Evolutionary conservation across 2,329 filamentous ascomycete species (phyloP), one percentile per base, ranked within the genome.

Genomic region (Colletotrichum higginsianum): DNA sequence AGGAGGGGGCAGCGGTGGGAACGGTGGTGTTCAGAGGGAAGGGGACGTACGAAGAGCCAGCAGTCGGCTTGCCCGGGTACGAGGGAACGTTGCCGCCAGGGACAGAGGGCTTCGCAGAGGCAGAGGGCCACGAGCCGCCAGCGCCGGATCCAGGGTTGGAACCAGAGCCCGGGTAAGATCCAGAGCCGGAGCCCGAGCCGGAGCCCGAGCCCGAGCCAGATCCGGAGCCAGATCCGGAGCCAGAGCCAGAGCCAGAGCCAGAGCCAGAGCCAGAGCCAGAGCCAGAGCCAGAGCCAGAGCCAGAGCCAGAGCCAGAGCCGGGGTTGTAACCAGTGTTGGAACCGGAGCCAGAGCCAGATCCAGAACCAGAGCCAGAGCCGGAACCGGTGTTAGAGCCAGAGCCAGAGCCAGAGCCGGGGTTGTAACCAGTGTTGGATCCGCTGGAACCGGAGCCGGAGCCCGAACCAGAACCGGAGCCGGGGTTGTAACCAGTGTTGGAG

Each of bases 21-120:
- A 61, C 44, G 49, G 61, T 65, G 38, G 55, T 66, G 66, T 72
- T 70, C 66, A 61, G 38, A 21, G 70, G 61, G 49, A 56, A 70
- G 18, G 70, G 67, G 18, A 65, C 38, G 40, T 57, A 61, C 26
- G 66, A 56, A 42, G 60, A 52, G 11, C 61, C 56, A 9, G 56
- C 40, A 26, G 49, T 18, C 16, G 68, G 64, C 57, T 68, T 71
- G 57, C 68, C 58, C 30, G 68, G 68, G 64, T 57, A 52, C n/a
- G 61, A 66, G 44, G 67, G 67, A 35, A 21, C 50, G 21, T 35
- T 58, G n/a, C 68, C 65, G 38, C 52, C 57, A 12, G 64, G 58
- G n/a, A 40, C 42, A 53, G 57, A 58, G n/a, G 68, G 64, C 50
- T 61, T 62, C n/a, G 42, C 46, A 16, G 64, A 52, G 47, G 23